Conservation (phyloP, 2,329 filamentous ascomycete genomes). For the Leptographium wingfieldii region DNA sequence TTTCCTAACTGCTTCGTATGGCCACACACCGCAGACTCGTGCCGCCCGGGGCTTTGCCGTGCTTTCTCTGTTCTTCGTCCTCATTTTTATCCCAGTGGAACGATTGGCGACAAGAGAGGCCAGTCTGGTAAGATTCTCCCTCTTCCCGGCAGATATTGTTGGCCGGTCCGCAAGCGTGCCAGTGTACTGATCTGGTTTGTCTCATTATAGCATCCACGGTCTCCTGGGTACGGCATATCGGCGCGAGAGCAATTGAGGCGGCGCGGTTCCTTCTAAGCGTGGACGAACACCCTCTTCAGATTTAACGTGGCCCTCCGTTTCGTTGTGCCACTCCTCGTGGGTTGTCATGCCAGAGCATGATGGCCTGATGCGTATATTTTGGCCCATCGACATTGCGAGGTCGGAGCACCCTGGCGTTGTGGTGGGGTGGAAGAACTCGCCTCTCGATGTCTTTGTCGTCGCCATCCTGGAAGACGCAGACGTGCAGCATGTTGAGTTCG, state of each 20-base stretch:
- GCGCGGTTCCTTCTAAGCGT: conserved; percentile 74
- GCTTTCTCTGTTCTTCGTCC: conserved; percentile 72
- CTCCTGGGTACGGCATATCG: conserved; percentile 68
- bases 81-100: conserved; percentile 73
- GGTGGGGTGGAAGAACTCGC: conserved; percentile 91
- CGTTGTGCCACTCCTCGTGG: conserved; percentile 12
- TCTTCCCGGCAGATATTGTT: not conserved
- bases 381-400: conserved; percentile 74
- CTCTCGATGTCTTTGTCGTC: conserved; percentile 79
- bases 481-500: conserved; percentile 74
- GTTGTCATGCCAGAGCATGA: conserved; percentile 57
- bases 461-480: conserved; percentile 84
- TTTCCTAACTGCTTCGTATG: not conserved
- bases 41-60: conserved; percentile 74
- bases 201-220: conserved; percentile 60
- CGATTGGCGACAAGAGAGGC: conserved; percentile 72
- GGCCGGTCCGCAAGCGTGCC: not conserved
- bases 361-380: conserved; percentile 96
- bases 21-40: conserved; percentile 47
- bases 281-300: conserved; percentile 16
- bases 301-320: not conserved
- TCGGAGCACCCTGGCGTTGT: conserved; percentile 70
- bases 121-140: conserved; percentile 53
- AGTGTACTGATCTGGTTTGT: not conserved
- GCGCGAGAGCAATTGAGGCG: conserved; percentile 90